phyloP scores from a whole-genome alignment of 2,329 filamentous ascomycete species.

The Alternaria novae-zelandiae region DNA sequence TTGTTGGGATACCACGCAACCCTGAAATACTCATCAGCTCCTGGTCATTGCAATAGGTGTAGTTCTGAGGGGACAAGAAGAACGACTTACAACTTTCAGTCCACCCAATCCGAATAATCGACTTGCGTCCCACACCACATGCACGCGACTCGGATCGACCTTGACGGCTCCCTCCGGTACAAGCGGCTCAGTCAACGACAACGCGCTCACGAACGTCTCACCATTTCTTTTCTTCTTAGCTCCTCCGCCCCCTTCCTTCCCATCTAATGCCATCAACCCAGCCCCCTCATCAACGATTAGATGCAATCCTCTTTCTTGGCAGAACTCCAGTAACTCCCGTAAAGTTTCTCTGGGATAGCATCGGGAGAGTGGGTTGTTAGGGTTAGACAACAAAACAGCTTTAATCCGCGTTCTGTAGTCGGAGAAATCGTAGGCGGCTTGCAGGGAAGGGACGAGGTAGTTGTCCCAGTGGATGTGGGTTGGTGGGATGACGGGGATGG shows the following conservation, averaged over 20 bases:
- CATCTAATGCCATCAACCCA: constrained; percentile 24
- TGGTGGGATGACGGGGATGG: constrained; percentile 33
- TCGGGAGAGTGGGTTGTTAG: constrained; percentile 34
- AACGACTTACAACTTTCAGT: constrained; percentile 31
- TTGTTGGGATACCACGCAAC: constrained; percentile 40
- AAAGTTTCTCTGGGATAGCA: constrained; percentile 35
- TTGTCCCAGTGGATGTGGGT: constrained; percentile 41
- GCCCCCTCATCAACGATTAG: constrained; percentile 39
- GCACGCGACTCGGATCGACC: constrained; percentile 39
- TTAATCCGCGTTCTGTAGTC: constrained; percentile 36
- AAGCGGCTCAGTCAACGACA: constrained; percentile 37
- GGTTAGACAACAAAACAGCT: constrained; percentile 38
- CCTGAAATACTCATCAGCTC: constrained; percentile 18
- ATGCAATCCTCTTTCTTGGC: constrained; percentile 39
- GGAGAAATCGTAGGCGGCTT: constrained; percentile 40
- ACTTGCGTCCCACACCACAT: constrained; percentile 41
- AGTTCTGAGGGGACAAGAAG: background rate
- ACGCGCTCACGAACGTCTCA: constrained; percentile 30
- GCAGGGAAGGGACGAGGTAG: constrained; percentile 39
- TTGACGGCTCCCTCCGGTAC: constrained; percentile 38
- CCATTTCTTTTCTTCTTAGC: background rate
- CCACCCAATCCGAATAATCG: constrained; percentile 41
- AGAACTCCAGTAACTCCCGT: constrained; percentile 42
- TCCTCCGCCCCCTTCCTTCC: background rate
- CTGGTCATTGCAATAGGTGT: background rate